These are phyloP conservation scores for Gillenia trifoliata DNA, from an alignment of 306 rosid genomes.

Conservation along the genomic window DNA sequence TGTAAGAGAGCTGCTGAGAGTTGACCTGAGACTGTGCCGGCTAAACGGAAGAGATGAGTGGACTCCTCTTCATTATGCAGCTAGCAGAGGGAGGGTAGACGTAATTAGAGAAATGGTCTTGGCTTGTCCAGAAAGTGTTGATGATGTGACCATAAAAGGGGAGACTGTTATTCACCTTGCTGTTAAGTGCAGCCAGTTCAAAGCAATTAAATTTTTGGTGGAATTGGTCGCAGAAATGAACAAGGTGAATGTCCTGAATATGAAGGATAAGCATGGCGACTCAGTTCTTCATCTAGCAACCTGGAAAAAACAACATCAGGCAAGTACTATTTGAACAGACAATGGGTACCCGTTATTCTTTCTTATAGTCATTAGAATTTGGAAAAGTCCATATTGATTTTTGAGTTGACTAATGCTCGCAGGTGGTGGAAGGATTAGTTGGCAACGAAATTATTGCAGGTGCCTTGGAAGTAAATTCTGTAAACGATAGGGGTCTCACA, in stretches of 20 bases:
- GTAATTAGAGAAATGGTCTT: background rate
- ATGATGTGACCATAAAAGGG: background rate
- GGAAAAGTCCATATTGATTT: background rate
- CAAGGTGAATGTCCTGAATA: slow-evolving; percentile 5
- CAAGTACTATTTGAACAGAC: background rate
- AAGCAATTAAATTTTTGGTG: background rate
- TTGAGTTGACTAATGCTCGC: background rate
- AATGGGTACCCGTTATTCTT: too few species aligned
- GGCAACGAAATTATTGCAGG: background rate
- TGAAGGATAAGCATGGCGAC: slow-evolving; percentile 19
- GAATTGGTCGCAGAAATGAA: slow-evolving; percentile 1
- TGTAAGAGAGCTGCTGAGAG: too few species aligned
- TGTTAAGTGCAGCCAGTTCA: slow-evolving; percentile 24
- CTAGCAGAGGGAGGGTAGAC: background rate
- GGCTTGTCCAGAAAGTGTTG: background rate
- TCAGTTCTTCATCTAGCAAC: slow-evolving; percentile 27
- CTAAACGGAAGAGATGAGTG: background rate
- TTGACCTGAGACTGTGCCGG: background rate
- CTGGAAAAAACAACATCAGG: slow-evolving; percentile 24
- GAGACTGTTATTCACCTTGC: slow-evolving; percentile 22
- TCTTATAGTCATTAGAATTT: too few species aligned
- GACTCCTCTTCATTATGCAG: slow-evolving; percentile 7
- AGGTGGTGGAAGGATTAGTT: background rate
- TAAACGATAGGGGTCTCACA: background rate
- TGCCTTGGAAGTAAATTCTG: background rate